Conservation (phyloP, 768 basidiomycete genomes). For the Hypholoma fasciculare region DNA sequence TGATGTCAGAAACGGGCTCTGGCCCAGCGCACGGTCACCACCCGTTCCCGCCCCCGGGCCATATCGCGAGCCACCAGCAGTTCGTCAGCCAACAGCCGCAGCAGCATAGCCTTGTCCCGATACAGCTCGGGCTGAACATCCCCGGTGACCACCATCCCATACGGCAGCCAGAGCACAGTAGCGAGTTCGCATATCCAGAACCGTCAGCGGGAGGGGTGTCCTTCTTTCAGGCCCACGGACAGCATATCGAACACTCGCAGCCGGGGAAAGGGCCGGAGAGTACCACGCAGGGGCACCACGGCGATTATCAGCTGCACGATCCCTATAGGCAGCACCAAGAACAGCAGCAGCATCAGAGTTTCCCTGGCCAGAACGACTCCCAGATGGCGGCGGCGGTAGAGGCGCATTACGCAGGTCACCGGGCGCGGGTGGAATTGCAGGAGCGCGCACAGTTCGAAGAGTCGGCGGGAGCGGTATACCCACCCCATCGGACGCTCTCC, state of each 20-base stretch:
- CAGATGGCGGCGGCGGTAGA: not conserved
- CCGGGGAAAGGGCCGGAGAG: not conserved
- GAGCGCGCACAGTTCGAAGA: not conserved
- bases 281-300: not conserved
- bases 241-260: not conserved
- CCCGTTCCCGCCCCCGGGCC: not conserved
- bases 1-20: not conserved
- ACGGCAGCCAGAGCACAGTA: not conserved
- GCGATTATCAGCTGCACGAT: not conserved
- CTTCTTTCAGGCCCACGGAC: not conserved
- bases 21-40: not conserved
- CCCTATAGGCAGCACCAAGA: not conserved
- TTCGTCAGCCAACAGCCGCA: not conserved
- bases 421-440: not conserved
- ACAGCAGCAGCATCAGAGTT: not conserved
- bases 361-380: not conserved
- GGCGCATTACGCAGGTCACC: not conserved
- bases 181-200: not conserved
- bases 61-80: not conserved
- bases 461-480: not conserved
- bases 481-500: not conserved
- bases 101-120: conserved; percentile 1
- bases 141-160: not conserved
- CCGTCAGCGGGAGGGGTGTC: not conserved
- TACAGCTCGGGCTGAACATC: not conserved